Evolutionary conservation across 2,329 filamentous ascomycete genomes (phyloP), one percentile per base, ranked within the genome.

Genomic region (Curvularia eragrostidis): DNA sequence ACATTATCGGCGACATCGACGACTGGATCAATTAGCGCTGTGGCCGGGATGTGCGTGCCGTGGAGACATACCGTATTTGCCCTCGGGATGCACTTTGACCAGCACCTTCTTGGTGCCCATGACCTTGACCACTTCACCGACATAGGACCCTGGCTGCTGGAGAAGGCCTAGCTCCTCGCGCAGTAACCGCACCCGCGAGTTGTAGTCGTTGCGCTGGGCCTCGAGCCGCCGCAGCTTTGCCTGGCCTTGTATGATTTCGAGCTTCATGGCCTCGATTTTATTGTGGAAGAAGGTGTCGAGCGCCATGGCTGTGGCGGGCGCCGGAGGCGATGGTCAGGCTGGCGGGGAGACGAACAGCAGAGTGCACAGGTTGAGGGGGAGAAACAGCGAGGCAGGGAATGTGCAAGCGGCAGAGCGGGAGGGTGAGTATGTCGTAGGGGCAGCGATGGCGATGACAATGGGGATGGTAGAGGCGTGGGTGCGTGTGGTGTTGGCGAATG

Each of bases 211-310:
- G 68, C 95, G 89, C 81, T 99, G 96, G 69, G 95, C 95, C 84
- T 99, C 95, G 71, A 99, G 87, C 76, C 95, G 89, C 69, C 95
- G 90, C 63, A 99, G 85, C 57, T 97, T 93, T 55, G 95, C 94
- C 82, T 99, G 95, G 55, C 95, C 94, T 82, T 98, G 94, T 78
- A 99, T 94, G 78, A 99, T 99, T 87, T 99, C 94, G 79, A 99
- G 93, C 90, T 98, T 98, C 91, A 98, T 97, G 79, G 91, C 89
- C 91, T 99, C 95, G 82, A 98, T 98, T 86, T 99, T 99, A 85
- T 98, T 98, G 83, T 95, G 91, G 81, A 96, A 99, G 84, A 97
- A 99, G 81, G 91, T 96, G 81, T 98, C 95, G 82, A 99, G 91
- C 87, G 94, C 93, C 95, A 99, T 99, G 78, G 77, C 89, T 86